A percentile compares a stretch with the other conserved stretches of the same genome.
Conservation (phyloP, 306 rosid genomes). For the Fagus sylvatica region DNA sequence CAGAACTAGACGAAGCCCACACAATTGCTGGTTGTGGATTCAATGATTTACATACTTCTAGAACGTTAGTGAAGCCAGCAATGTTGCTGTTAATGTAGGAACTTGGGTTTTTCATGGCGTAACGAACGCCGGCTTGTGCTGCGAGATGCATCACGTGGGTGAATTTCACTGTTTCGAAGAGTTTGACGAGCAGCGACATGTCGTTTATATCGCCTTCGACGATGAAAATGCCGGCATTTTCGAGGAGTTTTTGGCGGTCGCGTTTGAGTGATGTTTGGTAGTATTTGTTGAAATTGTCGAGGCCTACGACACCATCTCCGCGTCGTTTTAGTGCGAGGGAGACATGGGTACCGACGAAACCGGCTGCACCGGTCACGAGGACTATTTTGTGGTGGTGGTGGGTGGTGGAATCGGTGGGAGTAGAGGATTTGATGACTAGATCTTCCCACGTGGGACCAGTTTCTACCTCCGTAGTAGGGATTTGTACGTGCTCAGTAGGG, state of each 20-base stretch:
- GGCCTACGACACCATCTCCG: constrained; percentile 43
- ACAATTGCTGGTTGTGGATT: constrained; percentile 42
- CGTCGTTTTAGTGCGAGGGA: constrained; percentile 35
- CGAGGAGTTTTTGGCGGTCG: constrained; percentile 19
- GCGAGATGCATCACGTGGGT: constrained; percentile 49
- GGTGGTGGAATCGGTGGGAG: no score
- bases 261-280: constrained; percentile 38
- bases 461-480: no score
- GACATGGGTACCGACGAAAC: constrained; percentile 41
- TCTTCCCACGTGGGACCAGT: no score
- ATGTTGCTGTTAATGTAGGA: constrained; percentile 44
- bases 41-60: constrained; percentile 34
- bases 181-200: constrained; percentile 5
- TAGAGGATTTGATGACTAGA: no score
- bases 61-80: constrained; percentile 35
- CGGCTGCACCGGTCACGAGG: constrained; percentile 46
- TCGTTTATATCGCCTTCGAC: constrained; percentile 40
- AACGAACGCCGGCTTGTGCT: constrained; percentile 45
- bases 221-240: constrained; percentile 21
- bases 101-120: constrained; percentile 39
- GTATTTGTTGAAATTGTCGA: constrained; percentile 40
- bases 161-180: constrained; percentile 29
- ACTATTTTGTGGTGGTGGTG: background rate
- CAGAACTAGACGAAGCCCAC: constrained; percentile 51
- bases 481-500: no score